Conservation (phyloP, 2,329 filamentous ascomycete species). For the Fusarium sp. region DNA sequence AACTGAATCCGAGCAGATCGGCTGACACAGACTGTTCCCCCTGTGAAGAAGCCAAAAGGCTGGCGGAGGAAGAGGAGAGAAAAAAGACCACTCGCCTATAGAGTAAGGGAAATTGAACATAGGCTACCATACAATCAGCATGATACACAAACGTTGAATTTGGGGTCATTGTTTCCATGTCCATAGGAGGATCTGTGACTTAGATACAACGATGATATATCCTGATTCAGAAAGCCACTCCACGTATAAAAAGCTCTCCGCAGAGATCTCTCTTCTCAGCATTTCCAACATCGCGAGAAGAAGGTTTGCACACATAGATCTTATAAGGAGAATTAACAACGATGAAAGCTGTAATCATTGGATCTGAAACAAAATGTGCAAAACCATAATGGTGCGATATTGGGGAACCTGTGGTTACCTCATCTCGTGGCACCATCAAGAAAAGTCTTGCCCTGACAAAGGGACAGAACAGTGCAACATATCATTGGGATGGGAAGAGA, state of each 20-base stretch:
- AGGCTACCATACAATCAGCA: accelerated
- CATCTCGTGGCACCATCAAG: background rate
- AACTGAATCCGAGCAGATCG: background rate
- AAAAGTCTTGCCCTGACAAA: background rate
- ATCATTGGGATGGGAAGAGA: background rate
- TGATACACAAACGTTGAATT: accelerated
- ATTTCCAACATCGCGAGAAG: too few relatives aligned
- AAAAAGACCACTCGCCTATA: background rate
- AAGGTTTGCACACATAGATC: accelerated
- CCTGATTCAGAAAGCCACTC: background rate
- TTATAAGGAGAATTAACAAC: accelerated
- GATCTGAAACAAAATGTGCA: background rate
- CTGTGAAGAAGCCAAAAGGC: background rate
- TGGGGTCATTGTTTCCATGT: background rate
- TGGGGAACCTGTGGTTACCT: background rate
- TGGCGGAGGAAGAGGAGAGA: background rate
- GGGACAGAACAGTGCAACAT: background rate
- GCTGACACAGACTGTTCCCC: background rate
- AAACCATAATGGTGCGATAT: background rate
- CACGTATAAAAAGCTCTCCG: background rate
- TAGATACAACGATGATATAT: background rate
- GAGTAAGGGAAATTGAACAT: accelerated
- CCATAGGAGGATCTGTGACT: background rate
- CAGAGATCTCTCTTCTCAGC: too few relatives aligned
- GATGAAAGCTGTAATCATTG: accelerated